Conservation (phyloP, 768 basidiomycete genomes). For the Mrakia blollopis region DNA sequence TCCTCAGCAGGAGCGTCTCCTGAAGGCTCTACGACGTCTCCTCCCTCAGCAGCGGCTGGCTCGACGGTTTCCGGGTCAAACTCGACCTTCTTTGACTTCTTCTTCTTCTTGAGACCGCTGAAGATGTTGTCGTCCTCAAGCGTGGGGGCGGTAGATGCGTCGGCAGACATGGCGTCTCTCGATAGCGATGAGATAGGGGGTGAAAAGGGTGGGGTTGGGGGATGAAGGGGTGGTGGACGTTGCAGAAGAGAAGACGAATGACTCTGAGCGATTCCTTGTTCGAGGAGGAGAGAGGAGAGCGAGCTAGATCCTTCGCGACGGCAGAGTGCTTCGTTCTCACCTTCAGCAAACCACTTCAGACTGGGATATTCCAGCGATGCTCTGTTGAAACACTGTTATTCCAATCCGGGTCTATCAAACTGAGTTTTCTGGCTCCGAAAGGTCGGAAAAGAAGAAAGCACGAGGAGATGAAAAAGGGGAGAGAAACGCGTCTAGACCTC, state of each 20-base stretch:
- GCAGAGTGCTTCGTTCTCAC: too few species aligned
- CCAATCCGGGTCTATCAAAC: too few species aligned
- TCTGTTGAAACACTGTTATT: too few species aligned
- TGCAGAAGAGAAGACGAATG: not conserved
- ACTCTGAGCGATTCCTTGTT: not conserved
- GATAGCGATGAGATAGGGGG: not conserved
- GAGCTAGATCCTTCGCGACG: too few species aligned
- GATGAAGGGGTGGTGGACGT: not conserved
- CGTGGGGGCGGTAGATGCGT: conserved; percentile 37
- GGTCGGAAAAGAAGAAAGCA: too few species aligned
- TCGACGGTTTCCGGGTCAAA: conserved; percentile 35
- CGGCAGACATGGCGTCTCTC: conserved; percentile 22
- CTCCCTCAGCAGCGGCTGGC: conserved; percentile 26
- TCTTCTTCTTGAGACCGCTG: conserved; percentile 50
- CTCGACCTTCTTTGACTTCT: conserved; percentile 44
- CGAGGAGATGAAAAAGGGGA: too few species aligned
- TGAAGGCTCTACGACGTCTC: conserved; percentile 21
- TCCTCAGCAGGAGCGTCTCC: conserved; percentile 34
- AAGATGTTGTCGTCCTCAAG: conserved; percentile 45
- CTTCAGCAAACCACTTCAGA: too few species aligned
- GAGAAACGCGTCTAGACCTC: too few species aligned
- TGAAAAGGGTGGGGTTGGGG: not conserved
- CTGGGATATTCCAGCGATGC: too few species aligned
- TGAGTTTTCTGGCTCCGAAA: too few species aligned
- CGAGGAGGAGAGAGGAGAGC: too few species aligned